Percentiles rank a stretch among this genome's conserved stretches.
Conservation (phyloP, 495 filamentous ascomycete species). For the Penicillium canescens region DNA sequence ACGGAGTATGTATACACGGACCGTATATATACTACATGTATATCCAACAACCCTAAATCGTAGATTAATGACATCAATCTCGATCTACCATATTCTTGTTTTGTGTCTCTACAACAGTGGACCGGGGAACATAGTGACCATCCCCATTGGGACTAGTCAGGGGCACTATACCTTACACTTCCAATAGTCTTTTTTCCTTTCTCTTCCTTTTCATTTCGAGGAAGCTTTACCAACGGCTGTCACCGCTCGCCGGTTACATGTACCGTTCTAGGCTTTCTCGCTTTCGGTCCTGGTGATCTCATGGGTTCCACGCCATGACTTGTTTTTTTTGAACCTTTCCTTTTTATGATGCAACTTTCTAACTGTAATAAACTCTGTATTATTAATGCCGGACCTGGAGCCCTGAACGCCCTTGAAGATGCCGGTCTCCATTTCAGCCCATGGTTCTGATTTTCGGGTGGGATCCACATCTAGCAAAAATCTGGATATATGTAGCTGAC, state of each 20-base stretch:
- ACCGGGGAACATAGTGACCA: neutral
- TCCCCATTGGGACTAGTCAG: constrained; percentile 7
- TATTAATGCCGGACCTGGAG: neutral
- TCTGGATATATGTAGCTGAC: neutral
- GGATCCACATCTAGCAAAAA: neutral
- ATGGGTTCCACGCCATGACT: constrained; percentile 17
- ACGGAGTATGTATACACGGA: too few relatives aligned
- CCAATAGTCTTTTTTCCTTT: neutral
- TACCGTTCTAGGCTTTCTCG: constrained; percentile 12
- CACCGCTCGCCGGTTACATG: constrained; percentile 16
- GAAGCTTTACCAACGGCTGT: constrained; percentile 22
- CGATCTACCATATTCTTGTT: too few relatives aligned
- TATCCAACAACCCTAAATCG: too few relatives aligned
- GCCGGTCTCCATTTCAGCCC: neutral
- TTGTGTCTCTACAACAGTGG: neutral
- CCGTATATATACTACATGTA: too few relatives aligned
- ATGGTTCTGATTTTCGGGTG: neutral
- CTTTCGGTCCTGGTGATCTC: constrained; percentile 15
- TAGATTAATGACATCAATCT: neutral
- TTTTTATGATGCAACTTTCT: neutral
- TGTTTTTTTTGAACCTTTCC: neutral
- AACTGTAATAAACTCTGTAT: neutral
- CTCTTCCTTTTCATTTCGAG: neutral
- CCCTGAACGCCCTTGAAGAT: neutral
- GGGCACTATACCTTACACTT: neutral